Percentiles rank a stretch among this genome's conserved stretches.
phyloP scores from a whole-genome alignment of 2,329 filamentous ascomycete genomes.

The Pyricularia sp. region DNA sequence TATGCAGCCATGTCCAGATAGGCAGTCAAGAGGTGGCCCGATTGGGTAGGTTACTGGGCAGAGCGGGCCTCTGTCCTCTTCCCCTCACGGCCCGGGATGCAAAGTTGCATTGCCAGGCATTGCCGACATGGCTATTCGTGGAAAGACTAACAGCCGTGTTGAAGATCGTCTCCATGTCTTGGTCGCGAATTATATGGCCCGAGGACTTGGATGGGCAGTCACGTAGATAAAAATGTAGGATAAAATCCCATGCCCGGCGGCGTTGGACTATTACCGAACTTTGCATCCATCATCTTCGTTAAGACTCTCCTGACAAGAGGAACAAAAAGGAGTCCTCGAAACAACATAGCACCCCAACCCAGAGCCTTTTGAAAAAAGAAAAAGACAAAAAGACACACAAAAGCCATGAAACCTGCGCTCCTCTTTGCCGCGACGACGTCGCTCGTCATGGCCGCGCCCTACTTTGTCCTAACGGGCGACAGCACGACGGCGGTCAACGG shows the following conservation, averaged over 20 bases:
- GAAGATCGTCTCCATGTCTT: not conserved
- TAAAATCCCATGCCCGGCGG: not conserved
- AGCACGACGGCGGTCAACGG: slow-evolving; percentile 33
- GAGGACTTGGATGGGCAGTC: not conserved
- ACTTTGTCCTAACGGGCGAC: slow-evolving; percentile 35
- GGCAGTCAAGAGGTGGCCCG: not conserved
- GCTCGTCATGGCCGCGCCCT: slow-evolving; percentile 15
- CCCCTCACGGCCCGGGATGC: not conserved
- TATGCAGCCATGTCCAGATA: not conserved
- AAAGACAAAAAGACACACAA: not conserved
- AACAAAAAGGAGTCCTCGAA: not conserved
- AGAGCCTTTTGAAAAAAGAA: not conserved
- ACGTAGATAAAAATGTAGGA: not conserved
- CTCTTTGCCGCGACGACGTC: not conserved
- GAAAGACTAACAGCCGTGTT: not conserved
- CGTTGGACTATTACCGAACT: not conserved
- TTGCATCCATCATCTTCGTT: not conserved
- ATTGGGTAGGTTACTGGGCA: not conserved
- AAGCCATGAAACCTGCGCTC: not conserved
- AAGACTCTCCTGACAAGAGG: not conserved
- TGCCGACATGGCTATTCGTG: not conserved
- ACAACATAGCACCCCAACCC: too few species aligned
- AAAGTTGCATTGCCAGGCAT: not conserved
- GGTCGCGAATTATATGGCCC: not conserved
- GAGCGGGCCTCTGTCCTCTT: not conserved